Percentiles rank a stretch among this genome's conserved stretches.
These are phyloP conservation scores for Leccinellum rugosiceps DNA, from an alignment of 768 basidiomycete species.

Conservation along the genomic window DNA sequence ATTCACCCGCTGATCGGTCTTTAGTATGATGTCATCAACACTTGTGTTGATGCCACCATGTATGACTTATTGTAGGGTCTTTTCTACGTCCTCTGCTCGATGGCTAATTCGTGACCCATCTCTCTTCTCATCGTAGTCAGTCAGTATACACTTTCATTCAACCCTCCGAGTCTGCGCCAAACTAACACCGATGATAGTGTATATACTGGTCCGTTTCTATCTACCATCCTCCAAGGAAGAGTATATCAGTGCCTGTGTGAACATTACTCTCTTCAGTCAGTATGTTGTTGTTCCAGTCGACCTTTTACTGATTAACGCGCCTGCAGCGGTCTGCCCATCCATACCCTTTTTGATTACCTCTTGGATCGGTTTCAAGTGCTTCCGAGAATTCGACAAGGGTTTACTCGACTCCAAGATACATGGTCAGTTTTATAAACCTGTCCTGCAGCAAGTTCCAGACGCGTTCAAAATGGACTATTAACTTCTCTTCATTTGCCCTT, in stretches of 20 bases:
- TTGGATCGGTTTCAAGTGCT: constrained; percentile 71
- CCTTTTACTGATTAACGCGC: not conserved
- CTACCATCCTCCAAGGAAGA: constrained; percentile 43
- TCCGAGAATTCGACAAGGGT: constrained; percentile 81
- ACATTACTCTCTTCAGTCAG: constrained; percentile 68
- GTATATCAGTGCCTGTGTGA: constrained; percentile 55
- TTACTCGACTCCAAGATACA: constrained; percentile 67
- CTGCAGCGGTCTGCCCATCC: constrained; percentile 68
- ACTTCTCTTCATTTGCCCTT: constrained; percentile 14
- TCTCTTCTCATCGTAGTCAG: constrained; percentile 22
- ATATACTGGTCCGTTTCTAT: constrained; percentile 81
- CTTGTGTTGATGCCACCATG: constrained; percentile 75
- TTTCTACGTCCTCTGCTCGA: not conserved
- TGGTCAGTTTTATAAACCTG: constrained; percentile 52
- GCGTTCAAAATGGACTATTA: constrained; percentile 36
- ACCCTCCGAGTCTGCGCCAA: not conserved
- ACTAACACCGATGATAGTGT: constrained; percentile 44
- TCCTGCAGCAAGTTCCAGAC: constrained; percentile 18
- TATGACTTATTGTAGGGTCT: constrained; percentile 65
- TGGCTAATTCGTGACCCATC: not conserved
- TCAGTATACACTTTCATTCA: constrained; percentile 9
- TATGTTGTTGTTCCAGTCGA: constrained; percentile 3
- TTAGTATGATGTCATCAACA: constrained; percentile 42
- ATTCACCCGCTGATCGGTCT: not conserved
- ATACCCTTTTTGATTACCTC: constrained; percentile 72